phyloP scores from a whole-genome alignment of 768 basidiomycete species.

The Phylloporus sp. region DNA sequence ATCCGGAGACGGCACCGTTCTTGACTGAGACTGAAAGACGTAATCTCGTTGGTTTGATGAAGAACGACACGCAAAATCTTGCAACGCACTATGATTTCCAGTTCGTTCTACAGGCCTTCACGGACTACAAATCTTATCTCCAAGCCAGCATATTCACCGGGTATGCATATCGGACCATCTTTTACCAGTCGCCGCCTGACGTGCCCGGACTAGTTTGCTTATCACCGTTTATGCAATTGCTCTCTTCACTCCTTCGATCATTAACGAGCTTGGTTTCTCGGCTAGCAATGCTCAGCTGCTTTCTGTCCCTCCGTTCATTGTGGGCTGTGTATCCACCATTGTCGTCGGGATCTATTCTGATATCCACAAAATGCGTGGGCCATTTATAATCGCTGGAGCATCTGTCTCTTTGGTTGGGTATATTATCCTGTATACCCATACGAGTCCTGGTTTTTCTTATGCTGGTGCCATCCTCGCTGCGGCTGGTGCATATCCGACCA shows the following conservation, averaged over 20 bases:
- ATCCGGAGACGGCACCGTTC: constrained; percentile 55
- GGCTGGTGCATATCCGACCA: constrained; percentile 47
- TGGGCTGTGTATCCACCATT: constrained; percentile 44
- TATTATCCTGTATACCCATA: constrained; percentile 1
- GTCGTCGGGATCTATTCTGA: constrained; percentile 28
- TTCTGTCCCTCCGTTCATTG: constrained; percentile 45
- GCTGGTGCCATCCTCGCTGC: constrained; percentile 46
- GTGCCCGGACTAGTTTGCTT: constrained; percentile 29
- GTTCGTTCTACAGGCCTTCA: constrained; percentile 47
- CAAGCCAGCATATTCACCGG: constrained; percentile 38
- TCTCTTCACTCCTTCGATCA: constrained; percentile 47
- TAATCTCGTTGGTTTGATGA: constrained; percentile 32
- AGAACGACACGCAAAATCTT: constrained; percentile 41
- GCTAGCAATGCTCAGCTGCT: constrained; percentile 47
- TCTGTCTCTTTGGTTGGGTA: constrained; percentile 2
- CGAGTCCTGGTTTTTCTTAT: constrained; percentile 29
- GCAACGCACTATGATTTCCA: constrained; percentile 41
- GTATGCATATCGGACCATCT: constrained; percentile 18
- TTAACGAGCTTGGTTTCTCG: constrained; percentile 45
- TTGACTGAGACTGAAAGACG: constrained; percentile 41
- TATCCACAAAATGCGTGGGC: constrained; percentile 2
- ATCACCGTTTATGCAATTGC: constrained; percentile 43
- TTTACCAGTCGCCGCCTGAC: neutral
- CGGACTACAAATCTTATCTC: constrained; percentile 39
- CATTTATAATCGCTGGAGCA: constrained; percentile 1